Percentiles rank a stretch among this genome's conserved stretches.
phyloP scores from a whole-genome alignment of 305 asterid genomes.

The Ilex paraguariensis region DNA sequence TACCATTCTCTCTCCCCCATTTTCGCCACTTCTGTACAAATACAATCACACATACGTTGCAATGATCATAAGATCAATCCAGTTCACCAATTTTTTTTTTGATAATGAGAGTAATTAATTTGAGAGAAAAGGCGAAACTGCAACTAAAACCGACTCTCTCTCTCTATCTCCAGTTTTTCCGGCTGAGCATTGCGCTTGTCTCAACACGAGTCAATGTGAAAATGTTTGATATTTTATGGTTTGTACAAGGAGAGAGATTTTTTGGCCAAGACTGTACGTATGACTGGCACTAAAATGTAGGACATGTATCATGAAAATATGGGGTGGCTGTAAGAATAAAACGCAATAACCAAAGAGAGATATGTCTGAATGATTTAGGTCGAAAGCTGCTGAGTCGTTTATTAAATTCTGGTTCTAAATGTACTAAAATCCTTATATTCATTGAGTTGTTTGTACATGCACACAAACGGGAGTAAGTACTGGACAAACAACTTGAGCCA shows the following conservation, averaged over 20 bases:
- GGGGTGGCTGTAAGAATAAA: background rate
- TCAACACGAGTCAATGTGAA: no score
- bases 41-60: background rate
- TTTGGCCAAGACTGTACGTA: no score
- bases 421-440: no score
- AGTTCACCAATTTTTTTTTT: background rate
- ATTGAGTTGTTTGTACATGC: no score
- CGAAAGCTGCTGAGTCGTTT: conserved; percentile 1
- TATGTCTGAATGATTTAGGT: background rate
- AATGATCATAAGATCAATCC: background rate
- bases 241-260: no score
- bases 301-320: background rate
- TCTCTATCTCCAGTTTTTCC: no score
- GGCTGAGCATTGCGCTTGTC: no score
- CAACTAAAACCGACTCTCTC: background rate
- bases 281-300: background rate
- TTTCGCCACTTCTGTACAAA: conserved; percentile 45
- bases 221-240: no score
- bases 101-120: background rate
- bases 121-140: background rate
- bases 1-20: conserved; percentile 92
- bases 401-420: background rate
- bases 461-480: no score
- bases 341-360: background rate
- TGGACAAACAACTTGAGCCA: no score